phyloP scores from a whole-genome alignment of 495 filamentous ascomycete genomes.

The Cairneyella variabilis region DNA sequence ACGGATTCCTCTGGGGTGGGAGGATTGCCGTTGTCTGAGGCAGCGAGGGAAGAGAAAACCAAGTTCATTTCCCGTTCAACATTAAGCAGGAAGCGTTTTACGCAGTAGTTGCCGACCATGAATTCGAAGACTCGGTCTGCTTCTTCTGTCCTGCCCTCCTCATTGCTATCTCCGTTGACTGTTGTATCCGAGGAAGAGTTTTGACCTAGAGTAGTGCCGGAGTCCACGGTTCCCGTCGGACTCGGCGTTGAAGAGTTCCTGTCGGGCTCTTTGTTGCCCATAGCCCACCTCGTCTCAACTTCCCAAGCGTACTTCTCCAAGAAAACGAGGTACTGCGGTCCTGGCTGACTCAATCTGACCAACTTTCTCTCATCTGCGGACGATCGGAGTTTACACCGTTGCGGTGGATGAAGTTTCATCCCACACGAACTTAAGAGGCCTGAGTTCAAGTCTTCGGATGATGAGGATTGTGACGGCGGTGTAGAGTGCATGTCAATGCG shows the following conservation, averaged over 20 bases:
- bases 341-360: neutral
- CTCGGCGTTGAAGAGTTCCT: neutral
- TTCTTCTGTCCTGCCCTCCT: neutral
- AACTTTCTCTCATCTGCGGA: too few relatives aligned
- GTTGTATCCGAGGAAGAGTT: neutral
- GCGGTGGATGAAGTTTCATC: neutral
- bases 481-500: neutral
- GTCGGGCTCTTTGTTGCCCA: neutral
- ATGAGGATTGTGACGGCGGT: neutral
- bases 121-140: slow-evolving; percentile 2
- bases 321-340: slow-evolving; percentile 14
- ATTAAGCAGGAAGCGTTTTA: slow-evolving; percentile 4
- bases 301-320: slow-evolving; percentile 11
- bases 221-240: neutral
- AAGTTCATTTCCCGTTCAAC: neutral
- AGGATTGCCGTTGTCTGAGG: too few relatives aligned
- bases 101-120: slow-evolving; percentile 16
- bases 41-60: too few relatives aligned
- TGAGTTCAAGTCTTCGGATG: neutral
- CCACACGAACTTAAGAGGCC: neutral
- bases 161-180: neutral
- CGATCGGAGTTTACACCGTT: neutral
- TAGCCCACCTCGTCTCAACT: slow-evolving; percentile 2
- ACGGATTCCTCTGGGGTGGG: too few relatives aligned
- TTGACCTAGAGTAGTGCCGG: neutral